phyloP scores from a whole-genome alignment of 805 yeast species.

The Pichia cephalocereana region DNA sequence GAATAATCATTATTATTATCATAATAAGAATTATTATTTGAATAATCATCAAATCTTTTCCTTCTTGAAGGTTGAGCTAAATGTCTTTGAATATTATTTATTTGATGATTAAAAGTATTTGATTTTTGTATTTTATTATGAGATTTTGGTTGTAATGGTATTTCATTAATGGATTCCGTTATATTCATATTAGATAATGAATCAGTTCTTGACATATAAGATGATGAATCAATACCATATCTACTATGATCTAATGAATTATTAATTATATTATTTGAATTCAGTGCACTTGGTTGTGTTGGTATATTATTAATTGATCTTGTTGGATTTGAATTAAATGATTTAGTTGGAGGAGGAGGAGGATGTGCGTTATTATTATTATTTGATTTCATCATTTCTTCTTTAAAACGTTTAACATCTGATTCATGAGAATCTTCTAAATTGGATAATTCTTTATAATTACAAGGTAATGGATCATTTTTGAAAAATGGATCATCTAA shows the following conservation, averaged over 20 bases:
- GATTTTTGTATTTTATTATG: not conserved
- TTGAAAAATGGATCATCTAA: conserved; percentile 60
- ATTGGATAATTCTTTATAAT: conserved; percentile 45
- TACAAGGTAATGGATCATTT: conserved; percentile 55
- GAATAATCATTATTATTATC: not conserved
- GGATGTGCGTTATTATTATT: conserved; percentile 4
- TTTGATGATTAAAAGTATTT: not conserved
- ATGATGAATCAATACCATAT: conserved; percentile 7
- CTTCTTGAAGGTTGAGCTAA: not conserved
- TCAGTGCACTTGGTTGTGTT: conserved; percentile 17
- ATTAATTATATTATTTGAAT: not conserved
- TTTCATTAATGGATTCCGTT: not conserved
- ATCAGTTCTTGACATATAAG: conserved; percentile 2
- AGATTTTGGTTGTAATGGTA: not conserved
- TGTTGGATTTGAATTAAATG: not conserved
- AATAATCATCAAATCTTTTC: not conserved
- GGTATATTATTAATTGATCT: not conserved
- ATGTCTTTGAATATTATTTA: not conserved
- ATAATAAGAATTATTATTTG: not conserved
- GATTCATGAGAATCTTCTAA: conserved; percentile 88
- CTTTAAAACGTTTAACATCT: conserved; percentile 54
- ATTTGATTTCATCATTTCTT: conserved; percentile 18
- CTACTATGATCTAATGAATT: conserved; percentile 7
- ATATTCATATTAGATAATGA: not conserved
- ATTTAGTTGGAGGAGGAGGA: no score